Base-by-base conservation (phyloP, 371 early-diverging fungal species). In the Circinella umbellata region DNA sequence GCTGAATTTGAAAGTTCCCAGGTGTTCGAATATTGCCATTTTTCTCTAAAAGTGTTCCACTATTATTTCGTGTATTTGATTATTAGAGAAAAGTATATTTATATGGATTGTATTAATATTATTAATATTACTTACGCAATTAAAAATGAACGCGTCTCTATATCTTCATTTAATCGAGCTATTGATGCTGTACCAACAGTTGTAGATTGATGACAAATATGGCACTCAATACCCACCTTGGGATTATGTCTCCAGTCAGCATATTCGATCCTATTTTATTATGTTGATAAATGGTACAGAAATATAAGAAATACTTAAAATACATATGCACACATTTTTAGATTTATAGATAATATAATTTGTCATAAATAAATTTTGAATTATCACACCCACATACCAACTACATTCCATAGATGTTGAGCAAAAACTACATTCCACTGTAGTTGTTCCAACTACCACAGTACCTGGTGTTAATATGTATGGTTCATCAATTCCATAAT, bases 201-300 rank as follows among this genome's bases (percentile, higher is more conserved):
- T 1, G 39, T 48, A 4, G 51, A 34, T 7, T 17, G 20, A 42
- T n/a, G 34, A 37, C 68, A 67, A 13, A 11, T 13, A 48, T 67
- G 61, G 8, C 48, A 47, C 7, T 39, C 18, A 5, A 47, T 39
- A 14, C 18, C 38, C 15, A 47, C 17, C 7, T 34, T 36, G 11
- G 54, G 39, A 38, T 61, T 17, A 61, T 27, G 39, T n/a, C 70
- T 48, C 37, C 55, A 66, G 4, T 70, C 61, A 13, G 57, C 51
- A 35, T 70, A 70, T 38, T 60, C 55, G n/a, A 47, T 10, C 70
- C 70, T 70, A 53, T 37, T 27, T 51, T 37, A 5, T 13, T 51
- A 51, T 51, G 51, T 17, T 51, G 3, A 13, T 15, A 51, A n/a
- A 51, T 14, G 15, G n/a, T 15, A 51, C 8, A 15, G 51, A 37